These are phyloP conservation scores for Casuarina cunninghamiana DNA, from an alignment of 306 rosid species.

Conservation along the genomic window DNA sequence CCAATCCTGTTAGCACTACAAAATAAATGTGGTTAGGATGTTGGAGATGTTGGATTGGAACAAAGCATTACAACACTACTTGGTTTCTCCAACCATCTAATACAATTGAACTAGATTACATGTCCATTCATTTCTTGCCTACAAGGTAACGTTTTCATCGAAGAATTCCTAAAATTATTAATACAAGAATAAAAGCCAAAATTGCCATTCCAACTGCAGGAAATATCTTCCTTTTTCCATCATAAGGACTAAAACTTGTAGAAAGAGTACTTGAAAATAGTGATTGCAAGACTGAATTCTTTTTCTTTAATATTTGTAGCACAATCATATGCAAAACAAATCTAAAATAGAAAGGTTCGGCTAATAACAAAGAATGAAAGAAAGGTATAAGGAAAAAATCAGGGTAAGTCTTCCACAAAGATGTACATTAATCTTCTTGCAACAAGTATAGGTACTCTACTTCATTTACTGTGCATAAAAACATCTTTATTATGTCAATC, in stretches of 20 bases:
- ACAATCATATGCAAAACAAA: not conserved
- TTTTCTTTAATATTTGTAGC: not conserved
- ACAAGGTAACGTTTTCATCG: slow-evolving; percentile 17
- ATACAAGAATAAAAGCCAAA: not conserved
- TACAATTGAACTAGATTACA: slow-evolving; percentile 1
- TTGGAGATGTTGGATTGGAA: not conserved
- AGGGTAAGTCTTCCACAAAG: not conserved
- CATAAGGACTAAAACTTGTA: slow-evolving; percentile 24
- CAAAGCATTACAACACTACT: slow-evolving; percentile 14
- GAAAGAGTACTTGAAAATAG: not conserved
- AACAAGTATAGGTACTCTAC: too few relatives aligned
- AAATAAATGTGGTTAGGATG: not conserved
- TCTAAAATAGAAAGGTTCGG: too few relatives aligned
- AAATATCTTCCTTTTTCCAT: not conserved
- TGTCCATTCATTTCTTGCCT: slow-evolving; percentile 17
- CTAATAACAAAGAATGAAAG: too few relatives aligned
- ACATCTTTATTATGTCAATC: too few relatives aligned
- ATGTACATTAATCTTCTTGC: not conserved
- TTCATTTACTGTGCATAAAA: too few relatives aligned
- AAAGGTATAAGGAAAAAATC: not conserved
- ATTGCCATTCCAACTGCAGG: slow-evolving; percentile 6
- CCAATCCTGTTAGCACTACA: slow-evolving; percentile 17
- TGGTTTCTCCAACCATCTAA: not conserved
- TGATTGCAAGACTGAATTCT: not conserved
- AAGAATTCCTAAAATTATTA: slow-evolving; percentile 12